phyloP scores from a whole-genome alignment of 2,329 filamentous ascomycete genomes.

The Colletotrichum coccodes region DNA sequence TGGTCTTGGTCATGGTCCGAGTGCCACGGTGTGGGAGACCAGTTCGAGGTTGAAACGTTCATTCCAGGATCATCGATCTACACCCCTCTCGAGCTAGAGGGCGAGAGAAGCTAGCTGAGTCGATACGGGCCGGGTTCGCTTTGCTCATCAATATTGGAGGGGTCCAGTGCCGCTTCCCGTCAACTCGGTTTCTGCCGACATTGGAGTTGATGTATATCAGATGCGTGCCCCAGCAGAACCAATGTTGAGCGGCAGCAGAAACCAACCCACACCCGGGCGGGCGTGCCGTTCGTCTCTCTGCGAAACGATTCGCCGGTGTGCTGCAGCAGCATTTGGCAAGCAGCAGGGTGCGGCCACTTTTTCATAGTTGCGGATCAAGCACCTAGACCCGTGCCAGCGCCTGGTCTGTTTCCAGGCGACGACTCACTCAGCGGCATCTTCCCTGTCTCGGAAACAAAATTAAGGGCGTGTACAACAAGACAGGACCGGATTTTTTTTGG shows the following conservation, averaged over 20 bases:
- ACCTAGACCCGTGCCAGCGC: conserved; percentile 10
- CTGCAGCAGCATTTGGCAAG: not conserved
- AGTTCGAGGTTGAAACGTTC: conserved; percentile 34
- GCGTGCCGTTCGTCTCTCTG: not conserved
- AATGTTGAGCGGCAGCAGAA: not conserved
- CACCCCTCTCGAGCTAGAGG: not conserved
- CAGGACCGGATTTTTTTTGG: not conserved
- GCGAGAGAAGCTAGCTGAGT: not conserved
- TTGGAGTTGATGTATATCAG: not conserved
- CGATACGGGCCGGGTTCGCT: not conserved
- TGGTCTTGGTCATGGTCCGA: conserved; percentile 17
- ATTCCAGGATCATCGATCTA: conserved; percentile 31
- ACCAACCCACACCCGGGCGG: not conserved
- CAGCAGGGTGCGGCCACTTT: not conserved
- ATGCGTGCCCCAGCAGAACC: not conserved
- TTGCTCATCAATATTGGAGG: not conserved
- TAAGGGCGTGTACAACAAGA: conserved; percentile 7
- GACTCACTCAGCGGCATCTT: conserved; percentile 8
- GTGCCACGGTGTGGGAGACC: conserved; percentile 15
- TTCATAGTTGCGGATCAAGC: conserved; percentile 21
- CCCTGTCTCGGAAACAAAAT: conserved; percentile 14
- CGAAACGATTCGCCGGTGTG: conserved; percentile 3
- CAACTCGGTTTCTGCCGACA: not conserved
- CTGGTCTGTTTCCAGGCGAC: conserved; percentile 16
- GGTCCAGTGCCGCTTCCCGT: not conserved